Conservation (phyloP, 2,329 filamentous ascomycete species). For the Aphanocladium album region DNA sequence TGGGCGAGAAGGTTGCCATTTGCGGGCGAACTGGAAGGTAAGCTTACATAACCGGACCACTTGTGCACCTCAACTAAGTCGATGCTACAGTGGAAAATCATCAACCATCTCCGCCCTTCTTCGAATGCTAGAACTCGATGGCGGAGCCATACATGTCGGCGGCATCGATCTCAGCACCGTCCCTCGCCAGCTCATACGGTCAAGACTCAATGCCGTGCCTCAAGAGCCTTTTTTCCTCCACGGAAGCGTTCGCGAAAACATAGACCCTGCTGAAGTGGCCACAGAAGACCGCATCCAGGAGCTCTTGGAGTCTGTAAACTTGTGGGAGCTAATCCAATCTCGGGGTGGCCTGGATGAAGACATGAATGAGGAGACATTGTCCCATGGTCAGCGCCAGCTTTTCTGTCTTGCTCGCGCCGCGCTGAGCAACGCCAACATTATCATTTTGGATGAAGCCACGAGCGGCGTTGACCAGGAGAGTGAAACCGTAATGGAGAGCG, state of each 20-base stretch:
- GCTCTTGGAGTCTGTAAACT: neutral
- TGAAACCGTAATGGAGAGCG: conserved; percentile 27
- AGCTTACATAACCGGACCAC: neutral
- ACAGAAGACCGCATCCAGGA: neutral
- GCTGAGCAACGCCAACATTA: conserved; percentile 29
- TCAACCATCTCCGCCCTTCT: neutral
- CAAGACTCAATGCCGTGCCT: neutral
- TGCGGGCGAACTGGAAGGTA: conserved; percentile 39
- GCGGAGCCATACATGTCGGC: neutral
- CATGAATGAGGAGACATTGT: conserved; percentile 23
- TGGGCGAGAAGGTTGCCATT: conserved; percentile 33
- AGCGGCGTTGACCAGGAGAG: conserved; percentile 29
- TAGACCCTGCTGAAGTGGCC: neutral
- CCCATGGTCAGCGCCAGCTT: conserved; percentile 41
- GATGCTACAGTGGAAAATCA: neutral
- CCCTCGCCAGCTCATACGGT: neutral
- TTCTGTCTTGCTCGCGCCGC: conserved; percentile 34
- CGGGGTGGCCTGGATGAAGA: conserved; percentile 32
- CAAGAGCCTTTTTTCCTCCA: neutral
- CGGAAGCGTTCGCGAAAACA: neutral
- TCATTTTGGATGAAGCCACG: conserved; percentile 36
- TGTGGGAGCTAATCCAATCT: neutral
- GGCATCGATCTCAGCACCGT: neutral
- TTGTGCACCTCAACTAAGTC: neutral
- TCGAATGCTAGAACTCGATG: neutral